Base-by-base conservation (phyloP, 768 basidiomycete genomes). In the Boletus rubescentipes region DNA sequence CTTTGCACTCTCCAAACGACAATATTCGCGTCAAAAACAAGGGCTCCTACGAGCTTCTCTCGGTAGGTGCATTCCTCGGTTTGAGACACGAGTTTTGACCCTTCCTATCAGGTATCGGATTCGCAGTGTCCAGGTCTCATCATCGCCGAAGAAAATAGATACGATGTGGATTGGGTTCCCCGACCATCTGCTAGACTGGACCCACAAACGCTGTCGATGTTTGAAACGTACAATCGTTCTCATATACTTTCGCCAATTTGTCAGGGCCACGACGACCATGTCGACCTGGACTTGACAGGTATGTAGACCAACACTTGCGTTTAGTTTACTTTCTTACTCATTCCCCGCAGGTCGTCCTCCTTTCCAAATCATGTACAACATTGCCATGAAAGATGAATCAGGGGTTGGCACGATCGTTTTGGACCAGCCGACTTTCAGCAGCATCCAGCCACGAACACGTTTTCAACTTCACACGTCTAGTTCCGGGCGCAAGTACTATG, bases 341-440 rank as follows among this genome's bases (percentile, higher is more conserved):
- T 44, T 43, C 31, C 10, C 15, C 12, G 31, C 61, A 90, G 94
- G 94, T 46, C 84, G 86, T 20, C 86, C 92, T n/a, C 94, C 94
- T 0, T 98, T 95, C 81, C 87, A 96, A 67, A 85, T 96, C 57
- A 87, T 83, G 80, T 97, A 95, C 70, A 89, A 91, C 59, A 83
- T 93, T 49, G 91, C 87, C 1, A 80, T 82, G 66, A 79, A 85
- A 47, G 79, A 75, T 49, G 87, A 86, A 9, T 74, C 75, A 16
- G 88, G 90, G 5, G 85, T 86, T 9, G 86, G 83, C 7, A 88
- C 84, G 2, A 82, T 77, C 56, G 77, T 92, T 43, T 73, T 89
- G 30, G 89, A 86, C 53, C 88, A 91, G 59, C 86, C 87, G 2
- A 85, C 82, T 2, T 87, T 93, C 74, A 91, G 86, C 70, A 92